Evolutionary conservation across 192 early-diverging fungal genomes (phyloP), one percentile per base, ranked within the genome.

Genomic region (Backusella sp.): DNA sequence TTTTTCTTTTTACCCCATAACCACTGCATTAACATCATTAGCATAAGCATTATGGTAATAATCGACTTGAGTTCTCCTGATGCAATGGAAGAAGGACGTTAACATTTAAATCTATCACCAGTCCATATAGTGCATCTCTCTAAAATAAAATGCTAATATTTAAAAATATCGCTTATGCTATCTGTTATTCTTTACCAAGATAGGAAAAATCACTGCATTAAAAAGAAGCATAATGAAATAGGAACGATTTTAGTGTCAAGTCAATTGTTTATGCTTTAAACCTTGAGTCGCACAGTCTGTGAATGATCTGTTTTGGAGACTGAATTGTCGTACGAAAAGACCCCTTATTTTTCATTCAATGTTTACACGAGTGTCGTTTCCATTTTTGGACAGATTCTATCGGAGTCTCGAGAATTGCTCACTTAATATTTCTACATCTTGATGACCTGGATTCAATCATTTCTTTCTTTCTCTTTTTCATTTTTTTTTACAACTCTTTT

Each of bases 61-160:
- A 81, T 76, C 32, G 76, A 73, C 52, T 81, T 81, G 0, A 81
- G 66, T 74, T 81, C 80, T 2, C 80, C 76, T 9, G 65, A 23
- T 28, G 53, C 21, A 9, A 81, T 73, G 2, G 62, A 46, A 15
- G 70, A 66, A 30, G 66, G 73, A 35, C 36, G 56, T 39, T 77
- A 49, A 35, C 80, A 81, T 73, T 52, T 68, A 37, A 78, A 78
- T 59, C 14, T 72, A 70, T 78, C 77, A 6, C 46, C 72, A 6
- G 66, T 42, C 71, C 70, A 78, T 12, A 78, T 9, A 23, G 37
- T 46, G 19, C 73, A 67, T 28, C 73, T 65, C 28, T 66, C 73
- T 74, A 53, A 11, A 62, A 4, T 6, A 62, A 11, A 12, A 28
- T 62, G n/a, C 30, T 62, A 28, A 62, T 15, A 23, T 62, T 3